These are phyloP conservation scores for Sclerotiophoma versabilis DNA, from an alignment of 2,329 filamentous ascomycete species.

Conservation along the genomic window DNA sequence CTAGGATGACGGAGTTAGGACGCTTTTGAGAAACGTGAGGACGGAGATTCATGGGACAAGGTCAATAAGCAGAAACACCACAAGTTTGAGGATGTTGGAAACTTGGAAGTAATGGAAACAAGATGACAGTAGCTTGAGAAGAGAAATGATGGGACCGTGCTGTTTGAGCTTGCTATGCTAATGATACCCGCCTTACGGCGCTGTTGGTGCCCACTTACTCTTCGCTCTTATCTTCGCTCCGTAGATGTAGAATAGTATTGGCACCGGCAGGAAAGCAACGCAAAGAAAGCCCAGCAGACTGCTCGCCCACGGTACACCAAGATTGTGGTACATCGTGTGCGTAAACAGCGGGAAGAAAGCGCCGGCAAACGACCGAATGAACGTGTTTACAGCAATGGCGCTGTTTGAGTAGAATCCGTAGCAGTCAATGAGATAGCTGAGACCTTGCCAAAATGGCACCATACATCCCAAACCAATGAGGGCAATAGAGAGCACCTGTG, in stretches of 20 bases:
- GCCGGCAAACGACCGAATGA: constrained; percentile 58
- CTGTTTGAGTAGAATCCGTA: constrained; percentile 56
- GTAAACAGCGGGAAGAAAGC: constrained; percentile 61
- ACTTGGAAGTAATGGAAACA: neutral
- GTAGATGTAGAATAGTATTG: constrained; percentile 46
- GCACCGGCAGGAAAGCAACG: constrained; percentile 43
- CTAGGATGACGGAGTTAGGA: constrained; percentile 10
- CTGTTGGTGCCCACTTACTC: constrained; percentile 42
- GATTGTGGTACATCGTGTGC: constrained; percentile 53
- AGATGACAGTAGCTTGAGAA: neutral
- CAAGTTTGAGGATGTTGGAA: neutral
- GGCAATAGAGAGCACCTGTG: constrained; percentile 62
- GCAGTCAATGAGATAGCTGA: constrained; percentile 81
- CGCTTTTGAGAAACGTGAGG: neutral
- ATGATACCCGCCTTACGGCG: neutral
- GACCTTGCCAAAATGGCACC: constrained; percentile 80
- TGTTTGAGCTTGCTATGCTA: neutral
- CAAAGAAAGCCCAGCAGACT: constrained; percentile 45
- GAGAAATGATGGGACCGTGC: neutral
- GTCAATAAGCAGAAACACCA: constrained; percentile 2
- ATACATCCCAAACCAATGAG: constrained; percentile 77
- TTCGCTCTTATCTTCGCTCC: constrained; percentile 42
- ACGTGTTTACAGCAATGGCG: constrained; percentile 59
- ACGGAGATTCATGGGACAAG: neutral
- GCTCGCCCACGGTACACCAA: constrained; percentile 47